These are phyloP conservation scores for Gracilaria vermiculophylla DNA, from an alignment of 23 red algal genomes.

Conservation along the genomic window DNA sequence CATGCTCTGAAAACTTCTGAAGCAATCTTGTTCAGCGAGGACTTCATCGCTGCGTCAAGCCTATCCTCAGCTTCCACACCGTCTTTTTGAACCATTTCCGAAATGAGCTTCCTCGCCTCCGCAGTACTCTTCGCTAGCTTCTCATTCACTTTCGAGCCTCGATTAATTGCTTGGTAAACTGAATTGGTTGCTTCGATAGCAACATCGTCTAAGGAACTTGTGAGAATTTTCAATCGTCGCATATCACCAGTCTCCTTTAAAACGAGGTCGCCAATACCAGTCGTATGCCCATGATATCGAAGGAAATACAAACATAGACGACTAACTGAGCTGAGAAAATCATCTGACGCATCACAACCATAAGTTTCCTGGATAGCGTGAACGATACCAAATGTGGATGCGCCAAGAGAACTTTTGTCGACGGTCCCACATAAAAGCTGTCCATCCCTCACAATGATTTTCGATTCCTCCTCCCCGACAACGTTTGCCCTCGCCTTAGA, in stretches of 20 bases:
- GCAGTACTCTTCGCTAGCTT: not conserved
- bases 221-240: conserved; percentile 35
- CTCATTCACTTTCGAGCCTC: not conserved
- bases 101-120: conserved; percentile 40
- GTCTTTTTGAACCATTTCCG: conserved; percentile 44
- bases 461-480: conserved; percentile 67
- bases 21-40: conserved; percentile 58
- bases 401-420: conserved; percentile 90
- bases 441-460: conserved; percentile 74
- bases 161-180: conserved; percentile 40
- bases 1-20: conserved; percentile 78
- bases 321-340: conserved; percentile 84
- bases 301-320: conserved; percentile 84
- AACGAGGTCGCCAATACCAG: conserved; percentile 89
- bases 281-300: conserved; percentile 82
- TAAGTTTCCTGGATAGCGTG: conserved; percentile 87
- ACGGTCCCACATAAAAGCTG: conserved; percentile 80
- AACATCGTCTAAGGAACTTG: conserved; percentile 1
- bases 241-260: conserved; percentile 55
- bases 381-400: conserved; percentile 85
- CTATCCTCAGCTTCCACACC: conserved; percentile 65
- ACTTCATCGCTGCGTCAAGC: conserved; percentile 87
- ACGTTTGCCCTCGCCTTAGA: conserved; percentile 44
- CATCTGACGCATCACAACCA: conserved; percentile 74
- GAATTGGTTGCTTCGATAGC: conserved; percentile 47